Evolutionary conservation across 805 yeast genomes (phyloP), one percentile per base, ranked within the genome.

Genomic region (Monosporozyma siamensis): DNA sequence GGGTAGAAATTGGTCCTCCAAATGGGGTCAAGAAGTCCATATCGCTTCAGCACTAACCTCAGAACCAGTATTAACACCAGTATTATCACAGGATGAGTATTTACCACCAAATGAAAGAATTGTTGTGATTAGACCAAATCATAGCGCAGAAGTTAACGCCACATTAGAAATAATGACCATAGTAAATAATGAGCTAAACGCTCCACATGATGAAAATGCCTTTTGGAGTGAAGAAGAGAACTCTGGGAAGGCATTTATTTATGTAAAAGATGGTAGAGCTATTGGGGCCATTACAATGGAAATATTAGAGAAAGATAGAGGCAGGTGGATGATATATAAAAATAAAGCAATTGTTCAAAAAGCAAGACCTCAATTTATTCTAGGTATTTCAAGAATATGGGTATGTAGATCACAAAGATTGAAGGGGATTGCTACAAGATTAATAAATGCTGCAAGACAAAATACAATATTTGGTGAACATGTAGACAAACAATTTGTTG

Each of bases 111-210:
- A 42, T 17, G 71, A 64, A 9, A 49, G 44, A 21, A 58, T 73
- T 5, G 61, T 67, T 0, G 65, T 66, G 50, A 59, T 71, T 3
- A 53, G 68, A 41, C 52, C 64, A 0, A 49, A 50, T 1, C 38
- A 35, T n/a, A 40, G 42, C 6, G 49, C 53, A 12, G 74, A 68
- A 43, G 64, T 55, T 1, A 48, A 49, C 8, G 63, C 68, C 1
- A 58, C 68, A 1, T 39, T 61, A 27, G 70, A 68, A 23, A 53
- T 78, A 4, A 55, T 82, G 44, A 61, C 64, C 1, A 61, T 79
- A 55, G 83, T 75, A 6, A 81, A 82, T 54, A 65, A 61, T 6
- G 82, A 76, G 47, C 61, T 82, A 38, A 74, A 70, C 57, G 87
- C 89, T 0, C 81, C 78, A 5, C 58, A 53, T 15, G 68, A 69